Evolutionary conservation across 2,329 filamentous ascomycete species (phyloP), one percentile per base, ranked within the genome.

Genomic region (Trichoderma hamatum): DNA sequence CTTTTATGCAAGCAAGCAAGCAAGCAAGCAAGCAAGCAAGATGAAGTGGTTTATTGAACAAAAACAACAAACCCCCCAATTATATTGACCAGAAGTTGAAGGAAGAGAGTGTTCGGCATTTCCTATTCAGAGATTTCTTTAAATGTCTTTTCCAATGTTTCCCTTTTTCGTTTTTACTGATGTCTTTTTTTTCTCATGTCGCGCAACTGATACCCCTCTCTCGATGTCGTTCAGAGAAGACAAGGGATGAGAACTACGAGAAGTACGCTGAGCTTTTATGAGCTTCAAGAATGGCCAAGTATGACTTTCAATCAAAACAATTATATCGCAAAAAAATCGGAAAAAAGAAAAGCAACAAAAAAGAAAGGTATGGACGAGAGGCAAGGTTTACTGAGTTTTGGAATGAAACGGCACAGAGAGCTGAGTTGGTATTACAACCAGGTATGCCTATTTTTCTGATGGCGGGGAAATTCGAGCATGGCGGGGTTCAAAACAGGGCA

Each of bases 181-280:
- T 21, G 16, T 34, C 30, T 56, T 34, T 28, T 28, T 54, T 26
- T 54, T 5, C 34, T 62, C 19, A 26, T 65, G 62, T 65, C 36
- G 43, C n/a, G 43, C 32, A 36, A 43, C 30, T 36, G 62, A 65
- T 65, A 65, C 62, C 62, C 43, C 62, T 3, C 30, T 34, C 62
- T 36, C 11, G 24, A 13, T 32, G 24, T 61, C 36, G 28, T 46
- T 30, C 3, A 46, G 36, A 46, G 34, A 16, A 36, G 56, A 39
- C 21, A 32, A 58, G 54, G 54, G 46, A 49, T 24, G 36, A 36
- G 34, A 10, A 58, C n/a, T 24, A 39, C 24, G 62, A 36, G 61
- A 43, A 21, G 34, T 16, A 26, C 14, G 13, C 14, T 34, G 54
- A 34, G 59, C 26, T 26, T 34, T 62, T 9, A 34, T 21, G 13